These are phyloP conservation scores for Hanseniaspora thailandica DNA, from an alignment of 805 yeast genomes.

Conservation along the genomic window DNA sequence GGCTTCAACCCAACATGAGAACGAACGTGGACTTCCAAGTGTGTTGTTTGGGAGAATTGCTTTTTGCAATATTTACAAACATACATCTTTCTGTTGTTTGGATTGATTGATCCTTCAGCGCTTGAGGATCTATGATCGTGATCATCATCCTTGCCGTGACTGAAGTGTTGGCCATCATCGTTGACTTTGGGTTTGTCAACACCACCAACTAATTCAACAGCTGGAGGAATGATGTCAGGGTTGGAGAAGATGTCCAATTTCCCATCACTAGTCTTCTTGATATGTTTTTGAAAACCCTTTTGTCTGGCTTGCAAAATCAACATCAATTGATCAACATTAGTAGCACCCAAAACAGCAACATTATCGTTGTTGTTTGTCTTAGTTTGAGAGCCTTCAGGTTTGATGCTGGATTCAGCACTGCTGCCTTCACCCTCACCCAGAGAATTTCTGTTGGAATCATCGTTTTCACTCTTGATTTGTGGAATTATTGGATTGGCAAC, in stretches of 20 bases:
- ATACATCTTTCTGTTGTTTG: constrained; percentile 37
- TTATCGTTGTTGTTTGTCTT: constrained; percentile 37
- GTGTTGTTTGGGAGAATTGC: constrained; percentile 79
- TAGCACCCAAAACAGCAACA: constrained; percentile 66
- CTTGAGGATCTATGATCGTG: neutral
- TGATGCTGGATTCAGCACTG: neutral
- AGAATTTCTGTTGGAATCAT: neutral
- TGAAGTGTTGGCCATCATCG: constrained; percentile 12
- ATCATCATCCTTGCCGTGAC: neutral
- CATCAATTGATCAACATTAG: constrained; percentile 86
- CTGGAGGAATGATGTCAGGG: constrained; percentile 42
- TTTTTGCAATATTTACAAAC: constrained; percentile 71
- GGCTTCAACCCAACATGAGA: constrained; percentile 83
- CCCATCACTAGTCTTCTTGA: constrained; percentile 59
- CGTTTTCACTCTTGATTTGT: neutral
- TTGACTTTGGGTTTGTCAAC: constrained; percentile 49
- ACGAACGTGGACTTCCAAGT: constrained; percentile 76
- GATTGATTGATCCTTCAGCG: neutral
- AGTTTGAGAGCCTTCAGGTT: neutral
- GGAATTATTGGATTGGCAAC: constrained; percentile 13
- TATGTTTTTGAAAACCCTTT: constrained; percentile 55
- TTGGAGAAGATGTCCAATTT: constrained; percentile 43
- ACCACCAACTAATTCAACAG: constrained; percentile 64
- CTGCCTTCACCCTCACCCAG: neutral
- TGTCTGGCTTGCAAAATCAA: constrained; percentile 79